Evolutionary conservation across 2,329 filamentous ascomycete genomes (phyloP).

Genomic region (Juglanconis sp.): DNA sequence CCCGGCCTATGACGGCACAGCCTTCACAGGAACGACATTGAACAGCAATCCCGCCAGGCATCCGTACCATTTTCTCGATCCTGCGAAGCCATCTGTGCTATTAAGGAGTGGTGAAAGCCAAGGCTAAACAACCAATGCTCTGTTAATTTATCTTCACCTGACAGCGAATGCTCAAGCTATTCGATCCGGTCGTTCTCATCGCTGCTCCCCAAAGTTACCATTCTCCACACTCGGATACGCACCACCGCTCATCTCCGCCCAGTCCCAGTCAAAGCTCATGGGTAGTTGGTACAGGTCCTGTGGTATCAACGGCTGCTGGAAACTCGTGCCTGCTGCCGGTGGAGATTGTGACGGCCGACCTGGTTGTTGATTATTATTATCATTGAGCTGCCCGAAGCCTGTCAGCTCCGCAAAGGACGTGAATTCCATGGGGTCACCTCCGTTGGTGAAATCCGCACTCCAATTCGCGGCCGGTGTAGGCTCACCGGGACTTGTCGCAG

Average conservation of each 20-base stretch:
- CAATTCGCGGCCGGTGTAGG: conserved; percentile 38
- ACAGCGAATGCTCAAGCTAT: not conserved
- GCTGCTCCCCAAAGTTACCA: conserved; percentile 42
- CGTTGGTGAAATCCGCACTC: conserved; percentile 42
- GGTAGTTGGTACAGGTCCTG: conserved; percentile 94
- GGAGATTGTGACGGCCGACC: conserved; percentile 32
- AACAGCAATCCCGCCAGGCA: not conserved
- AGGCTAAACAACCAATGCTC: not conserved
- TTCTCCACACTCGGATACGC: conserved; percentile 63
- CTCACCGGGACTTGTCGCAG: conserved; percentile 35
- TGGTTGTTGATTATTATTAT: conserved; percentile 21
- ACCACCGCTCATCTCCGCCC: conserved; percentile 66
- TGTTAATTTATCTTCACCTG: not conserved
- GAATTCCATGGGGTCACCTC: conserved; percentile 27
- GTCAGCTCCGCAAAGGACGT: conserved; percentile 43
- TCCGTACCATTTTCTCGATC: not conserved
- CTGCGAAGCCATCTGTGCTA: not conserved
- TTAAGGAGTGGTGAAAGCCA: not conserved
- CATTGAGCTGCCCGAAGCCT: conserved; percentile 35
- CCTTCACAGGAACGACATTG: not conserved
- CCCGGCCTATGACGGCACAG: not conserved
- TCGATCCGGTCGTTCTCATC: not conserved
- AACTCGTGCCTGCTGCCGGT: conserved; percentile 37
- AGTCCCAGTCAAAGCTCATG: conserved; percentile 91
- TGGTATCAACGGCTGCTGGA: conserved; percentile 84